Evolutionary conservation across 2,329 filamentous ascomycete genomes (phyloP), one percentile per base, ranked within the genome.

Genomic region (Coniochaeta hoffmannii): DNA sequence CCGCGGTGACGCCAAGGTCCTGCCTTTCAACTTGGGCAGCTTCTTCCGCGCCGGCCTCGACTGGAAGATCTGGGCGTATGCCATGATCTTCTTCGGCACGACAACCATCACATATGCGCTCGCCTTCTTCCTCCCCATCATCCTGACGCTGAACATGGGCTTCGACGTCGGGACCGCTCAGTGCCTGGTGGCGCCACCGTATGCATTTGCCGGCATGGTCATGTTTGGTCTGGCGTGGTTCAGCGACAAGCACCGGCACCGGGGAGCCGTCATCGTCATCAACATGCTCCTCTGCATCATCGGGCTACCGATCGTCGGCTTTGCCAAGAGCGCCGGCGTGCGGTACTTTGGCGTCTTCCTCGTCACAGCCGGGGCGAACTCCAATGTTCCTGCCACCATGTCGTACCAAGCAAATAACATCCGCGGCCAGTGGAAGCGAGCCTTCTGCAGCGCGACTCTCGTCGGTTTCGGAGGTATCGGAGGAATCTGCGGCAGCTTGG

Each of bases 401-500:
- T 81, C 88, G 0, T 94, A 90, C 73, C 89, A 93, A 73, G 88
- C 89, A 41, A 94, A 93, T 72, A 95, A 95, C 70, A 87, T 95
- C 65, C 85, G 88, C 54, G 90, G 89, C 0, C 89, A 94, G 72
- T 95, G 89, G 89, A 95, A 93, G 74, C 83, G 90, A 50, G 89
- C 89, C 1, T 86, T 94, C 62, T 86, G 83, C 67, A 88, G 83
- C 57, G 88, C 89, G 2, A 87, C 85, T 0, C 78, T 93, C 2
- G 87, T 94, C 3, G 87, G 86, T 1, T 83, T 88, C 52, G 89
- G 89, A 8, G 89, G 88, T 2, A 75, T 95, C 26, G 90, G 90
- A 35, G 89, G 90, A 32, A 94, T 94, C 59, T 81, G 82, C 1
- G 88, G 88, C 26, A 83, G 81, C 61, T 74, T 90, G 56, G 85